Percentiles rank a stretch among this genome's conserved stretches.
These are phyloP conservation scores for Rosa rugosa DNA, from an alignment of 306 rosid genomes.

Conservation along the genomic window DNA sequence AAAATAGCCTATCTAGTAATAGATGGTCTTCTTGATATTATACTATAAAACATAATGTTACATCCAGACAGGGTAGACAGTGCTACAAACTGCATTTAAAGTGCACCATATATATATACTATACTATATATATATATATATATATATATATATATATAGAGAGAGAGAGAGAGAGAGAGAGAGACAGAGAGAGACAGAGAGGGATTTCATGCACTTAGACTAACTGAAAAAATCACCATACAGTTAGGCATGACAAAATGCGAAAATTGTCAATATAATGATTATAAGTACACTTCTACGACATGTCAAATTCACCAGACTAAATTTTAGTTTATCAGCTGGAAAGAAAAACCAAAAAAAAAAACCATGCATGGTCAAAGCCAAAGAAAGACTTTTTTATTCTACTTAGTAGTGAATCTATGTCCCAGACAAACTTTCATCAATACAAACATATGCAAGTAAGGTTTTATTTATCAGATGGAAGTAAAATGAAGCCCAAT, in stretches of 20 bases:
- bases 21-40: not conserved
- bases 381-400: not conserved
- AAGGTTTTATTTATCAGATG: no score
- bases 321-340: constrained; percentile 3
- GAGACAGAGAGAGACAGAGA: not conserved
- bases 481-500: no score
- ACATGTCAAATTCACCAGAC: constrained; percentile 1
- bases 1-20: not conserved
- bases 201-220: not conserved
- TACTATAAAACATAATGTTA: no score
- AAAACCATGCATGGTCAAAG: not conserved
- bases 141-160: not conserved
- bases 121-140: no score
- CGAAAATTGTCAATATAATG: not conserved
- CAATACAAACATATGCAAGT: constrained; percentile 1
- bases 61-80: no score
- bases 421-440: not conserved
- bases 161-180: not conserved
- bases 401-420: not conserved
- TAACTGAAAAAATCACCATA: not conserved
- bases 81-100: no score
- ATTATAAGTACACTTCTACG: not conserved
- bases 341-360: not conserved
- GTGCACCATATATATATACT: no score
- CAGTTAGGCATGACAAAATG: not conserved